Evolutionary conservation across 352 stramenopile species (phyloP).

Genomic region (Globisporangium viniferum): DNA sequence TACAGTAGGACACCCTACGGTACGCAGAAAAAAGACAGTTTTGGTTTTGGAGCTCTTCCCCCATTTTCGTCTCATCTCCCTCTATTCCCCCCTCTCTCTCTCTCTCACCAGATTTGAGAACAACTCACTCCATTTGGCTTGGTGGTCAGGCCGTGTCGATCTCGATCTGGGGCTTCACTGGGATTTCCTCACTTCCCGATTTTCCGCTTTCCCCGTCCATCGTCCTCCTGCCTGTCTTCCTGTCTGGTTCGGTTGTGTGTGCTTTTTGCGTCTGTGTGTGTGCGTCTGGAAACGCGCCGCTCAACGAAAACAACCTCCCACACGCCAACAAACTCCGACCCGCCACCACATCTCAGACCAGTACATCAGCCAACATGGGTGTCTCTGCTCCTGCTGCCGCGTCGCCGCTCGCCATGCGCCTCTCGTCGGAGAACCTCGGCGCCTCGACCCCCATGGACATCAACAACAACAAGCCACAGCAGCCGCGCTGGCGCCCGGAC

Average conservation of each 20-base stretch:
- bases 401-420: constrained; percentile 11
- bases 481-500: constrained; percentile 70
- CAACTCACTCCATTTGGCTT: background rate
- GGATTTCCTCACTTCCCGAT: constrained; percentile 3
- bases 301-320: background rate
- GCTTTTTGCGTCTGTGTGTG: background rate
- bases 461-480: constrained; percentile 10
- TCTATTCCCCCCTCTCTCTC: constrained; percentile 1
- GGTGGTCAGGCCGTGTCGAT: background rate
- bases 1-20: background rate
- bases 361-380: constrained; percentile 5
- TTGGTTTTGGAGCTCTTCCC: background rate
- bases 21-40: constrained; percentile 14
- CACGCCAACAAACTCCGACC: background rate
- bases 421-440: background rate
- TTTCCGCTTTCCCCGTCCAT: background rate
- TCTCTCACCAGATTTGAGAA: background rate
- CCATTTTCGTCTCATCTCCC: background rate
- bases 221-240: background rate
- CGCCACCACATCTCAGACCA: background rate
- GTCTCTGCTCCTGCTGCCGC: constrained; percentile 8
- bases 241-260: background rate
- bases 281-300: constrained; percentile 8
- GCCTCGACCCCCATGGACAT: background rate
- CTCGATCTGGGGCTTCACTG: background rate